A percentile compares a stretch with the other conserved stretches of the same genome.
phyloP scores from a whole-genome alignment of 2,329 filamentous ascomycete species.

The Achaetomium macrosporum region DNA sequence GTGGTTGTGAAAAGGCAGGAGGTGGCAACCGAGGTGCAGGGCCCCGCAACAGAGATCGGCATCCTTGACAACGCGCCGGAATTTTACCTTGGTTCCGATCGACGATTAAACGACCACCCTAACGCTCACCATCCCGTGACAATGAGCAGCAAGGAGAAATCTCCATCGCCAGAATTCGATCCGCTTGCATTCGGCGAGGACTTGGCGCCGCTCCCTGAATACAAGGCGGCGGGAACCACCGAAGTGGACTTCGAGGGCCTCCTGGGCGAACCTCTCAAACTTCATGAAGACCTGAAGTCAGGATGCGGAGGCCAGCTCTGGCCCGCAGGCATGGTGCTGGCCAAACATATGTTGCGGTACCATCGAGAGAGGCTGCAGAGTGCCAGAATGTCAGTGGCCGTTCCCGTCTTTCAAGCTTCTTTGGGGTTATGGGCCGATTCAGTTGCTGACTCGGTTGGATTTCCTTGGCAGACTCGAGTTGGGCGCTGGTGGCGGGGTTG shows the following conservation, averaged over 20 bases:
- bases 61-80: too few species aligned
- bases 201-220: constrained; percentile 52
- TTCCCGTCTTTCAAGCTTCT: neutral
- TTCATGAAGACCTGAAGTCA: constrained; percentile 79
- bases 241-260: constrained; percentile 66
- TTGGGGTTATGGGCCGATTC: neutral
- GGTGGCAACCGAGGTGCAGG: too few species aligned
- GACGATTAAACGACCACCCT: too few species aligned
- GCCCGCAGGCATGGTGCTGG: constrained; percentile 86
- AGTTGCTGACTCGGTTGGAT: constrained; percentile 11
- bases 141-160: constrained; percentile 20
- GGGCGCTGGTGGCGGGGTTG: constrained; percentile 84
- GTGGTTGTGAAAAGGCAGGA: too few species aligned
- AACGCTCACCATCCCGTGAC: neutral
- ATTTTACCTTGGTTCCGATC: too few species aligned
- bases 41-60: too few species aligned
- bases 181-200: constrained; percentile 49
- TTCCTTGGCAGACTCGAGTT: constrained; percentile 65
- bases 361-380: constrained; percentile 57
- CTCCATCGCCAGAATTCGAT: constrained; percentile 45
- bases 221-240: constrained; percentile 50
- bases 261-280: constrained; percentile 60
- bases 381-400: constrained; percentile 63
- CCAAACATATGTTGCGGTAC: constrained; percentile 76
- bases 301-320: constrained; percentile 93